Evolutionary conservation across 176 grass and related monocot genomes (phyloP).

Genomic region (Chrysopogon serrulatus): DNA sequence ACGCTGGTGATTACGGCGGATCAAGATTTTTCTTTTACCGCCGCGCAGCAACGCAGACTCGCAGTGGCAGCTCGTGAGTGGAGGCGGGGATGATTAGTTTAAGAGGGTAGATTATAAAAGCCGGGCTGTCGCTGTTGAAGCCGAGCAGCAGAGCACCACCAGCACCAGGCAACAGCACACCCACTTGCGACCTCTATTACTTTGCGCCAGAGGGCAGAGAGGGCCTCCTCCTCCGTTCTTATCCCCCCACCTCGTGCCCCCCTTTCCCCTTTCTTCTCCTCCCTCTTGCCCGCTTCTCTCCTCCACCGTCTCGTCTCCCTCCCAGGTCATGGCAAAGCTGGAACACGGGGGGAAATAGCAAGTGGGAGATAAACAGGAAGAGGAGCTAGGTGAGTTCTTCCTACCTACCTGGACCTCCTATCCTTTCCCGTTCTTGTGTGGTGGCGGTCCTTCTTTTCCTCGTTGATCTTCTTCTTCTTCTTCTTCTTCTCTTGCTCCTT

Average conservation of each 20-base stretch:
- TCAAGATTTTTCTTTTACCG: not conserved
- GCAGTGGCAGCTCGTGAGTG: conserved; percentile 26
- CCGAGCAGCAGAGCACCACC: conserved; percentile 17
- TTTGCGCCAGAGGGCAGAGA: not conserved
- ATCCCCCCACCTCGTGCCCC: conserved; percentile 29
- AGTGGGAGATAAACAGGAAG: conserved; percentile 8
- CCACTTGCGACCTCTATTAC: not conserved
- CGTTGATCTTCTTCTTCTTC: not conserved
- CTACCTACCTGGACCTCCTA: not conserved
- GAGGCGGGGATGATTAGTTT: conserved; percentile 3
- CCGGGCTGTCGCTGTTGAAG: conserved; percentile 23
- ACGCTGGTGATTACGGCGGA: not conserved
- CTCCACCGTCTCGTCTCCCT: not conserved
- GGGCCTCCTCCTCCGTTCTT: conserved; percentile 21
- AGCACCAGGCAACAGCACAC: not conserved
- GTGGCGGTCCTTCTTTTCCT: not conserved
- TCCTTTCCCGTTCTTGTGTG: not conserved
- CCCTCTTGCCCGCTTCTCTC: not conserved
- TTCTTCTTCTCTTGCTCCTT: not conserved
- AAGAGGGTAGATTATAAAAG: conserved; percentile 20
- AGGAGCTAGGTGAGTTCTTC: conserved; percentile 49
- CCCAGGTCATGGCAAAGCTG: conserved; percentile 46
- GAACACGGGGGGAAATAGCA: conserved; percentile 19
- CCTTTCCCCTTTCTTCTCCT: not conserved
- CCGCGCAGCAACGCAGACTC: not conserved